These are phyloP conservation scores for Eimeria zaria DNA, from an alignment of 169 alveolate genomes.

Conservation along the genomic window DNA sequence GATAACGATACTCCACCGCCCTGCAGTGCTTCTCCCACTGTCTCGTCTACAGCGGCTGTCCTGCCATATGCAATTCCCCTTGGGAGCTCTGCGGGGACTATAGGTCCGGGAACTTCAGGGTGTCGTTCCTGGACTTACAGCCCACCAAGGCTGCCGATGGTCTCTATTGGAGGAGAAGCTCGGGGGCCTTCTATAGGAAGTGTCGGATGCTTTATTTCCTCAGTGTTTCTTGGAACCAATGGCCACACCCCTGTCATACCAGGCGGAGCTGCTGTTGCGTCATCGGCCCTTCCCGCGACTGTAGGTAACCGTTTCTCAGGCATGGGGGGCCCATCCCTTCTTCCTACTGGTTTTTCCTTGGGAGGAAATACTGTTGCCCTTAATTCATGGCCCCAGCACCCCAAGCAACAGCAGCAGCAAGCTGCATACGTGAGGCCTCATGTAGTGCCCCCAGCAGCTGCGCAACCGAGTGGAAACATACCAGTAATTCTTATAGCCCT, in stretches of 20 bases:
- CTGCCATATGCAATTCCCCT: background rate
- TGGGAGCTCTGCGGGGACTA: background rate
- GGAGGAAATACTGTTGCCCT: background rate
- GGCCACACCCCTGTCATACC: slow-evolving; percentile 15
- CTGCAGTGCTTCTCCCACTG: background rate
- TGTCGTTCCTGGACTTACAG: slow-evolving; percentile 3
- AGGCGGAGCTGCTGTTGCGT: slow-evolving; percentile 7
- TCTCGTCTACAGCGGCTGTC: background rate
- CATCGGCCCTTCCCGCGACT: slow-evolving; percentile 25
- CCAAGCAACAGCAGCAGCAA: slow-evolving; percentile 46
- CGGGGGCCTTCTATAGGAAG: slow-evolving; percentile 11
- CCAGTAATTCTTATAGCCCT: slow-evolving; percentile 31
- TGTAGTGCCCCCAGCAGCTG: background rate
- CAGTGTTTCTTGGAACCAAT: slow-evolving; percentile 31
- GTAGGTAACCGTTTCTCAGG: slow-evolving; percentile 11
- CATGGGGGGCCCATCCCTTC: background rate
- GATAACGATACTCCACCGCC: background rate
- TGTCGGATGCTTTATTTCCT: background rate
- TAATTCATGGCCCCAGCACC: slow-evolving; percentile 7
- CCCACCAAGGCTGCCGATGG: background rate
- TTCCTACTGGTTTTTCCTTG: background rate
- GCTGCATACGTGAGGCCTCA: background rate
- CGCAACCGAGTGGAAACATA: background rate
- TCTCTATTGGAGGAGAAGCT: slow-evolving; percentile 15
- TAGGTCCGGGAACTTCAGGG: background rate